Evolutionary conservation across 2,329 filamentous ascomycete genomes (phyloP), one percentile per base, ranked within the genome.

Genomic region (Calonectria hawksworthii): DNA sequence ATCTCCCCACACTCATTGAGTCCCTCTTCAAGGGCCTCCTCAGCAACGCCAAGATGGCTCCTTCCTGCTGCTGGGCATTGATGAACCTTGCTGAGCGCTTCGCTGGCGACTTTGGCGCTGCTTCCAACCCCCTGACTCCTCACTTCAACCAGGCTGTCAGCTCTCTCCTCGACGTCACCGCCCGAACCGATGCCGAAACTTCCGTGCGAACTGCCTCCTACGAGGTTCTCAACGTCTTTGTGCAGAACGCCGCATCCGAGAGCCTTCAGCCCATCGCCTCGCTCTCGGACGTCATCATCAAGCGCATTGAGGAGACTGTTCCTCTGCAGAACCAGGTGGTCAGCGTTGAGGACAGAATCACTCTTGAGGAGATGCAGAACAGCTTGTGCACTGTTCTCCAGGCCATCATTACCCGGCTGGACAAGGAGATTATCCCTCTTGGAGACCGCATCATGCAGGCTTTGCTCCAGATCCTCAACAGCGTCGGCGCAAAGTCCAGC

Each of bases 21-120:
- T 94, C 96, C 51, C 91, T 99, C 13, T 99, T 99, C 88, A 92
- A 93, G 80, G 97, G 96, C 66, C 90, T 99, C 74, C 92, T 95
- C 74, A 96, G 94, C 87, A 97, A 94, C 84, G 94, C 96, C 74
- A 98, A 98, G 91, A 99, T 99, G 93, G 97, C 96, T 38, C 93
- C 95, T 70, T 99, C 97, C 36, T 99, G 97, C 92, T 99, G 97
- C 88, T 98, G 98, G 97, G 96, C 97, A 38, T 88, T 99, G 79
- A 99, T 99, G 95, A 99, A 99, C 87, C 88, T 99, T 83, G 96
- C 97, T 14, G 97, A 99, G 84, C 94, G 96, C 75, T 99, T 99
- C 84, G 95, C 96, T 36, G 95, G 96, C 73, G 96, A 98, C 70
- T 90, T 93, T 71, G 95, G 95, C 65, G 94, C 93, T 75, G 81